A percentile compares a stretch with the other conserved stretches of the same genome.
Conservation (phyloP, 108 stramenopile genomes). For the Discostella pseudostelligera region DNA sequence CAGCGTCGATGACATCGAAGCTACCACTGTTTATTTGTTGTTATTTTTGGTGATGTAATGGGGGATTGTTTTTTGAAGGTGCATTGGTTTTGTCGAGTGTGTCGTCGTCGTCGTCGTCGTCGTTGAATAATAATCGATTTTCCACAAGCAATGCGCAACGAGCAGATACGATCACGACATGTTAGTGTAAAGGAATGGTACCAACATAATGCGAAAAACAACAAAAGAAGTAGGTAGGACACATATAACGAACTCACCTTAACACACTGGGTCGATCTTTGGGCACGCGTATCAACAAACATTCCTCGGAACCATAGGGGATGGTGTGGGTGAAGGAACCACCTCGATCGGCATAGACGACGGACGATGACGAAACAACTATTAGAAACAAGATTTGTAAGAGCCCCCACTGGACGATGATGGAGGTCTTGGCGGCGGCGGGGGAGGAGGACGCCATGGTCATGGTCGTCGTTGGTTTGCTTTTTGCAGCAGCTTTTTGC, state of each 20-base stretch:
- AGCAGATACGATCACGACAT: too few relatives aligned
- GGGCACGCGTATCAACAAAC: slow-evolving; percentile 40
- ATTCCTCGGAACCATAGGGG: slow-evolving; percentile 40
- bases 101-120: too few relatives aligned
- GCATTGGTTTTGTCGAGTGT: not conserved
- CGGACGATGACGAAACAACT: not conserved
- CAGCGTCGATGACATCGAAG: slow-evolving; percentile 38
- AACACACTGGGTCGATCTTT: slow-evolving; percentile 18
- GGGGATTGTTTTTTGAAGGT: not conserved
- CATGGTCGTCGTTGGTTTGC: not conserved
- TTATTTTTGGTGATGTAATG: not conserved
- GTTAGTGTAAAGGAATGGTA: too few relatives aligned
- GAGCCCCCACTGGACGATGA: not conserved
- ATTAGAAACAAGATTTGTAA: not conserved
- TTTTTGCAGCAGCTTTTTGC: too few relatives aligned
- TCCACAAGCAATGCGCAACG: too few relatives aligned
- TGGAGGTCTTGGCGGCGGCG: too few relatives aligned
- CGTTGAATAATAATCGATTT: too few relatives aligned
- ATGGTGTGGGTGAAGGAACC: slow-evolving; percentile 37
- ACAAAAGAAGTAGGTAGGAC: too few relatives aligned
- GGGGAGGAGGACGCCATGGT: too few relatives aligned
- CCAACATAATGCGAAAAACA: too few relatives aligned
- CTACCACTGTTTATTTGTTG: slow-evolving; percentile 28
- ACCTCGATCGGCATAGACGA: slow-evolving; percentile 11
- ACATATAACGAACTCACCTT: too few relatives aligned